Evolutionary conservation across 2,329 filamentous ascomycete genomes (phyloP).

Genomic region (Cladorrhinum sp.): DNA sequence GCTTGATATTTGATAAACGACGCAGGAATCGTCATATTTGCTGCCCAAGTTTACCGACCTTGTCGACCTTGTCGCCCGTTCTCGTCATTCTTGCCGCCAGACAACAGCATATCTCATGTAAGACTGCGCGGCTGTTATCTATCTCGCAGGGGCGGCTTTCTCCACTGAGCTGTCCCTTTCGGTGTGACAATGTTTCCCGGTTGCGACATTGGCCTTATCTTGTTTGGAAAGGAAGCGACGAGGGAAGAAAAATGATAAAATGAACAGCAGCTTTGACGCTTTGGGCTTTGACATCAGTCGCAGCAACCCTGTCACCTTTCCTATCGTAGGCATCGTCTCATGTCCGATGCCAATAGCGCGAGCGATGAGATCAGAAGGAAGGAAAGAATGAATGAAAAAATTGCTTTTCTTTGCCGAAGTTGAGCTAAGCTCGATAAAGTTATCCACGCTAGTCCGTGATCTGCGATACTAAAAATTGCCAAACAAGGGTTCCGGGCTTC

Average conservation of each 20-base stretch:
- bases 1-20: neutral
- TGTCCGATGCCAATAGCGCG: neutral
- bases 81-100: constrained; percentile 1
- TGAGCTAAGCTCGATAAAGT: neutral
- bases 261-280: neutral
- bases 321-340: constrained; percentile 1
- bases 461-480: neutral
- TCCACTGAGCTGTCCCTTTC: neutral
- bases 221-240: neutral
- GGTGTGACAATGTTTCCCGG: neutral
- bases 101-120: neutral
- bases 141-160: neutral
- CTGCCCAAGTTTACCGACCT: neutral
- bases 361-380: neutral
- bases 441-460: neutral
- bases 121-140: neutral
- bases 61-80: too few species aligned
- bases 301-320: neutral
- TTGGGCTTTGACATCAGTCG: neutral
- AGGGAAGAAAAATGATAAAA: neutral
- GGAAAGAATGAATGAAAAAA: neutral
- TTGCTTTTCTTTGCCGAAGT: neutral
- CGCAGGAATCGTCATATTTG: neutral
- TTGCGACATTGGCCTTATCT: neutral
- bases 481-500: neutral